Conservation (phyloP, 352 stramenopile genomes). For the Pelagophyceae sp. region DNA sequence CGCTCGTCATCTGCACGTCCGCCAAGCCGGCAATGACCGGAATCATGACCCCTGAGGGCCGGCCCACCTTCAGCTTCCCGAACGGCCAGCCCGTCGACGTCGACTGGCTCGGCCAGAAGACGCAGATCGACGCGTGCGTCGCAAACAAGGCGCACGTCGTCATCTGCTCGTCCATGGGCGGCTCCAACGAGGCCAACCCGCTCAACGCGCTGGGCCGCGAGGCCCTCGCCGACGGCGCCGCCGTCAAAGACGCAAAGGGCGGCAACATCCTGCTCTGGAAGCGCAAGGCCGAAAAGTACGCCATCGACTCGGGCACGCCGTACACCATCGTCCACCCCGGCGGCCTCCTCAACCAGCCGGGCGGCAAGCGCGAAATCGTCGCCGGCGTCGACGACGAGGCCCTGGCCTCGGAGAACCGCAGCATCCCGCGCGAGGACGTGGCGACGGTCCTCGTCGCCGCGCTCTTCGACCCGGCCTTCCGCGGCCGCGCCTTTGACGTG, state of each 20-base stretch:
- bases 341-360: slow-evolving; percentile 39
- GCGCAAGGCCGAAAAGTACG: slow-evolving; percentile 34
- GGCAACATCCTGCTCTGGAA: slow-evolving; percentile 48
- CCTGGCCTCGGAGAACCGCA: slow-evolving; percentile 36
- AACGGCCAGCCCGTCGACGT: slow-evolving; percentile 39
- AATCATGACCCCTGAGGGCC: slow-evolving; percentile 31
- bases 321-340: slow-evolving; percentile 48
- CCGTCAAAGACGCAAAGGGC: slow-evolving; percentile 37
- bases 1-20: slow-evolving; percentile 48
- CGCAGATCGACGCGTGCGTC: slow-evolving; percentile 47
- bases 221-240: too few relatives aligned
- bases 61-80: slow-evolving; percentile 40
- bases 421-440: slow-evolving; percentile 55
- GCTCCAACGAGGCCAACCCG: slow-evolving; percentile 44
- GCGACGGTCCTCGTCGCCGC: slow-evolving; percentile 47
- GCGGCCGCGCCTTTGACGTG: slow-evolving; percentile 47
- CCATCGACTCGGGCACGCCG: slow-evolving; percentile 31
- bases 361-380: slow-evolving; percentile 37
- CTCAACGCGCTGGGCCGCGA: slow-evolving; percentile 40
- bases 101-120: slow-evolving; percentile 49
- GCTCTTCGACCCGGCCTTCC: slow-evolving; percentile 32
- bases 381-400: slow-evolving; percentile 43
- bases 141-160: slow-evolving; percentile 48
- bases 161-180: slow-evolving; percentile 40
- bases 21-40: slow-evolving; percentile 46